phyloP scores from a whole-genome alignment of 192 early-diverging fungal species.

The Coemansia pectinata region DNA sequence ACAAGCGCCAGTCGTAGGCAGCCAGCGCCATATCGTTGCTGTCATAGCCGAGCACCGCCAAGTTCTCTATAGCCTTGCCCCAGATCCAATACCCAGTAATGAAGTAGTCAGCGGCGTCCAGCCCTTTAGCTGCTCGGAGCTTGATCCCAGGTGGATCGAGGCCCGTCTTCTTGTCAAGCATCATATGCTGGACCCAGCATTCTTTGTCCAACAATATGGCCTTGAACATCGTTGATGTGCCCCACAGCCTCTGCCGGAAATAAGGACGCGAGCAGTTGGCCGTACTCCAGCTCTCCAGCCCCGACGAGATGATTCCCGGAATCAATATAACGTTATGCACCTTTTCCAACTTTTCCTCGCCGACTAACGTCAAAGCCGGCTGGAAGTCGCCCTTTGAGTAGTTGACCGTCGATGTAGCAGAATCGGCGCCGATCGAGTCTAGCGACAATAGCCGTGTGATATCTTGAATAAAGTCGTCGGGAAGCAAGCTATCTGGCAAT shows the following conservation, averaged over 20 bases:
- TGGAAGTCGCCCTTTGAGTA: slow-evolving; percentile 43
- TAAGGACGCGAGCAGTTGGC: slow-evolving; percentile 75
- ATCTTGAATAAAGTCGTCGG: slow-evolving; percentile 73
- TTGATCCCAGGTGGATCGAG: slow-evolving; percentile 81
- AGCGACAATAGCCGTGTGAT: slow-evolving; percentile 59
- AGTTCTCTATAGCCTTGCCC: slow-evolving; percentile 79
- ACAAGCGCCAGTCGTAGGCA: slow-evolving; percentile 88
- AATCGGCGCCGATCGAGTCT: slow-evolving; percentile 2
- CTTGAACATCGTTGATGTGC: slow-evolving; percentile 79
- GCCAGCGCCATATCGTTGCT: slow-evolving; percentile 85
- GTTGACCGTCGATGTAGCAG: neutral
- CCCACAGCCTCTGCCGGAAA: slow-evolving; percentile 88
- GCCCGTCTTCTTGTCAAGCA: slow-evolving; percentile 78
- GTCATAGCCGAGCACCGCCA: slow-evolving; percentile 85
- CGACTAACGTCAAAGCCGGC: slow-evolving; percentile 39
- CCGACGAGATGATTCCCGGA: slow-evolving; percentile 86
- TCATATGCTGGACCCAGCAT: slow-evolving; percentile 84
- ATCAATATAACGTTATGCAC: slow-evolving; percentile 73
- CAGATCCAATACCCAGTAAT: slow-evolving; percentile 92
- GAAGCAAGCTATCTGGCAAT: slow-evolving; percentile 64
- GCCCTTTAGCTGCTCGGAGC: slow-evolving; percentile 80
- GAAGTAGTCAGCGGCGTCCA: slow-evolving; percentile 90
- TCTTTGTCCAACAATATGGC: slow-evolving; percentile 84
- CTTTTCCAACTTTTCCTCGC: slow-evolving; percentile 30
- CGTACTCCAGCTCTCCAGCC: slow-evolving; percentile 87